Conservation (phyloP, 805 yeast genomes). For the Kuraishia borneana region DNA sequence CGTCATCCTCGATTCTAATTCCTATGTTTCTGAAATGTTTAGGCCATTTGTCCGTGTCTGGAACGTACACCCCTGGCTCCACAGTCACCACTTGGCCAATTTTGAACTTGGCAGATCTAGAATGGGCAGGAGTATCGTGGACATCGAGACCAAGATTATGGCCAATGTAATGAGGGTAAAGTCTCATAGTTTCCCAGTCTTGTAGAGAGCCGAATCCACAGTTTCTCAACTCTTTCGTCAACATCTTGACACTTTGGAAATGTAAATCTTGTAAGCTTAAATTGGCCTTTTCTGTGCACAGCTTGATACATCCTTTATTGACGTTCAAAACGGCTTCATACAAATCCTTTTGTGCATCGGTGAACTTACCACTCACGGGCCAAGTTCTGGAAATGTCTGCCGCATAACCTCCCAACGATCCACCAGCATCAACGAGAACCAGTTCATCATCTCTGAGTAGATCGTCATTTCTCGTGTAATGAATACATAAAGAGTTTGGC, state of each 20-base stretch:
- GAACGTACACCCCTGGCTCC: constrained; percentile 93
- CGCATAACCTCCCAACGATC: constrained; percentile 86
- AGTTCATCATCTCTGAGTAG: constrained; percentile 63
- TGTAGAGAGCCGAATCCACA: constrained; percentile 53
- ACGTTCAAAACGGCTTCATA: constrained; percentile 84
- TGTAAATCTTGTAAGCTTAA: constrained; percentile 68
- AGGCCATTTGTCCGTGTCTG: constrained; percentile 65
- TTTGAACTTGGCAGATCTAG: constrained; percentile 41
- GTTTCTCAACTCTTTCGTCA: constrained; percentile 57
- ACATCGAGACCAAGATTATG: constrained; percentile 92
- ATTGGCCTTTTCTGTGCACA: constrained; percentile 44
- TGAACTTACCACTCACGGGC: constrained; percentile 75
- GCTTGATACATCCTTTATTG: constrained; percentile 64
- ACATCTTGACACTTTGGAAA: constrained; percentile 43
- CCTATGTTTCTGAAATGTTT: constrained; percentile 79
- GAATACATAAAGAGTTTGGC: constrained; percentile 78
- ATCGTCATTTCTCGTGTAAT: constrained; percentile 89
- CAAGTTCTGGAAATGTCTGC: constrained; percentile 95
- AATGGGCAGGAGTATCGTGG: constrained; percentile 63
- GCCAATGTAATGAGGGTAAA: constrained; percentile 93
- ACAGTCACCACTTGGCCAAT: constrained; percentile 82
- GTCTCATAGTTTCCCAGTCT: constrained; percentile 38
- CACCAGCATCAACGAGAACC: constrained; percentile 93
- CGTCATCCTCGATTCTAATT: constrained; percentile 88
- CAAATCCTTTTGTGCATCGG: constrained; percentile 71